Evolutionary conservation across 2,329 filamentous ascomycete species (phyloP), one percentile per base, ranked within the genome.

Genomic region (Diaporthe sp.): DNA sequence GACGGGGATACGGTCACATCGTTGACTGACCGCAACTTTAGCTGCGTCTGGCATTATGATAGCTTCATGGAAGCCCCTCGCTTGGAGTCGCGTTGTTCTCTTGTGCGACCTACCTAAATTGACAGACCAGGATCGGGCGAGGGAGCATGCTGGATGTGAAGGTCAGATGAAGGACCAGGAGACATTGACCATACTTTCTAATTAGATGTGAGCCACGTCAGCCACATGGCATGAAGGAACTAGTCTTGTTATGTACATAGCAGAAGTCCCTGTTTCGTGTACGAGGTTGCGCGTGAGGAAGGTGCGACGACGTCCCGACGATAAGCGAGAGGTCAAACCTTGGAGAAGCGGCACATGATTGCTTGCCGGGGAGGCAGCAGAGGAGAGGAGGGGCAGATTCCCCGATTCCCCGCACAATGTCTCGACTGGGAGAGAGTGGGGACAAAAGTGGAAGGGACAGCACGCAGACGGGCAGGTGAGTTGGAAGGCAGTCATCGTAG

Each of bases 261-360:
- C 57, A 39, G 5, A 4, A 17, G n/a, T 39, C 22, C 57, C 57
- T 55, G 51, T 25, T 28, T 25, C 51, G 51, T 28, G 51, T 39
- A 55, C 13, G 34, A 22, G 34, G 34, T 60, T 22, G 28, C 12
- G 28, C 17, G 6, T 60, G 34, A 60, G 7, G 6, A 28, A 15
- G n/a, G 22, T 61, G 37, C 22, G 15, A n/a, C 37, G 37, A 34
- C 34, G 20, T 70, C 49, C 65, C 65, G 65, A 70, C 17, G 65
- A 28, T 70, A 70, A 70, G 65, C 65, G 65, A 70, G 65, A 55
- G 3, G 34, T 51, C 65, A 70, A 70, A 70, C 49, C 15, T 55
- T 55, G 65, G 34, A 28, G 47, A 12, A 25, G 31, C 25, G 47
- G 47, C 47, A 68, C 65, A 68, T 53, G 65, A 68, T 67, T 12